Evolutionary conservation across 1,284 basidiomycete genomes (phyloP).

Genomic region (Sanghuangporus weigelae): DNA sequence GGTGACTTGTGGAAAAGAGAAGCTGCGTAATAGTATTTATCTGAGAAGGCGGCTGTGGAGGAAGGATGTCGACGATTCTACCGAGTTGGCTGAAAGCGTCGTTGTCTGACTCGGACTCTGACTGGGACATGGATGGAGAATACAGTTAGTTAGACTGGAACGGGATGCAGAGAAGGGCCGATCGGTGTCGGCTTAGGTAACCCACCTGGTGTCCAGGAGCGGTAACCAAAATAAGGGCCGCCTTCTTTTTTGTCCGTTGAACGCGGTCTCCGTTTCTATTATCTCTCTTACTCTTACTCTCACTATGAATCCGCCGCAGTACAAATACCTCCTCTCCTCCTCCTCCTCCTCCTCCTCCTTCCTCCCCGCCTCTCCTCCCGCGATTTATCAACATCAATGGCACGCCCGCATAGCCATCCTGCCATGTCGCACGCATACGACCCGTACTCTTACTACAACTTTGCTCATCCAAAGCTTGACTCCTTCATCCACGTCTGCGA

Average conservation of each 20-base stretch:
- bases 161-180: neutral
- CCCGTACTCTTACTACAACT: conserved; percentile 13
- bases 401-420: conserved; percentile 1
- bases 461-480: neutral
- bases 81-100: conserved; percentile 52
- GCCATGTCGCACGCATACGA: conserved; percentile 4
- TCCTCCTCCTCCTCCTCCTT: neutral
- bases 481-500: neutral
- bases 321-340: conserved; percentile 8
- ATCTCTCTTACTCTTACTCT: neutral
- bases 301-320: neutral
- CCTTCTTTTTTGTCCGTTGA: conserved; percentile 1
- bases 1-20: conserved; percentile 21
- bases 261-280: conserved; percentile 1
- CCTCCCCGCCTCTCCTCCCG: neutral
- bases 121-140: too few relatives aligned
- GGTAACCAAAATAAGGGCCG: neutral
- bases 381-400: neutral
- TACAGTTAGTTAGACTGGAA: too few relatives aligned
- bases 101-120: conserved; percentile 1
- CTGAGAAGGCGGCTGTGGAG: neutral
- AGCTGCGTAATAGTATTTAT: conserved; percentile 19
- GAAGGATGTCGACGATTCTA: conserved; percentile 30
- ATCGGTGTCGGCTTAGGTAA: neutral
- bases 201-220: neutral